These are phyloP conservation scores for Crucihimalaya himalaica DNA, from an alignment of 345 rosid species.

Conservation along the genomic window DNA sequence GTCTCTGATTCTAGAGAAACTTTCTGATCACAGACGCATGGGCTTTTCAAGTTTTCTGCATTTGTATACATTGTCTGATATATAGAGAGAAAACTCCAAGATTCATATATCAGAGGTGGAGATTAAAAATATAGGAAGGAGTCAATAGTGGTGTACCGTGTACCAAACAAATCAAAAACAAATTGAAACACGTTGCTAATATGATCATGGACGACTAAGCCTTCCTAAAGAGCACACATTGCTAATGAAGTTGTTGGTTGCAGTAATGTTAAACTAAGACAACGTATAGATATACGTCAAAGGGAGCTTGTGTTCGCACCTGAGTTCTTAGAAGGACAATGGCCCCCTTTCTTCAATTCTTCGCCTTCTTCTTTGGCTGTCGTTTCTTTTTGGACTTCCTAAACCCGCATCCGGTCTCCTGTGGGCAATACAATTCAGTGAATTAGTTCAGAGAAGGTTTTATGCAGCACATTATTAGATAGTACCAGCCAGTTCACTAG, in stretches of 20 bases:
- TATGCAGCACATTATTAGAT: neutral
- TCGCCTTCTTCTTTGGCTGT: conserved; percentile 45
- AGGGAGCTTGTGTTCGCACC: neutral
- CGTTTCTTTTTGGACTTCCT: conserved; percentile 52
- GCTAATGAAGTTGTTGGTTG: neutral
- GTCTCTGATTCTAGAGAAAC: neutral
- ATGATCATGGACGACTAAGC: neutral
- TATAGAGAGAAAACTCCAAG: neutral
- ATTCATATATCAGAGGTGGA: conserved; percentile 1
- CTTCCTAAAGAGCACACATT: conserved; percentile 13
- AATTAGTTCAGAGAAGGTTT: neutral
- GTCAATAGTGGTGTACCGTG: conserved; percentile 36
- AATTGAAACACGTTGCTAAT: conserved; percentile 18
- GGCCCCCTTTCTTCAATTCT: conserved; percentile 17
- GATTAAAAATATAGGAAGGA: neutral
- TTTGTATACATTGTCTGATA: conserved; percentile 10
- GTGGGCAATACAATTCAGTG: conserved; percentile 26
- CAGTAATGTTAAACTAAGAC: conserved; percentile 8
- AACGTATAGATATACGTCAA: neutral
- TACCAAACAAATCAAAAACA: neutral
- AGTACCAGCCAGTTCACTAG: conserved; percentile 6
- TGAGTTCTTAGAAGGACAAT: conserved; percentile 4
- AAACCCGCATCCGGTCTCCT: conserved; percentile 54
- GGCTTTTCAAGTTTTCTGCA: neutral
- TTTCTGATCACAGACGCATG: conserved; percentile 15